Evolutionary conservation across 2,329 filamentous ascomycete genomes (phyloP).

Genomic region (Juglanconis oblonga): DNA sequence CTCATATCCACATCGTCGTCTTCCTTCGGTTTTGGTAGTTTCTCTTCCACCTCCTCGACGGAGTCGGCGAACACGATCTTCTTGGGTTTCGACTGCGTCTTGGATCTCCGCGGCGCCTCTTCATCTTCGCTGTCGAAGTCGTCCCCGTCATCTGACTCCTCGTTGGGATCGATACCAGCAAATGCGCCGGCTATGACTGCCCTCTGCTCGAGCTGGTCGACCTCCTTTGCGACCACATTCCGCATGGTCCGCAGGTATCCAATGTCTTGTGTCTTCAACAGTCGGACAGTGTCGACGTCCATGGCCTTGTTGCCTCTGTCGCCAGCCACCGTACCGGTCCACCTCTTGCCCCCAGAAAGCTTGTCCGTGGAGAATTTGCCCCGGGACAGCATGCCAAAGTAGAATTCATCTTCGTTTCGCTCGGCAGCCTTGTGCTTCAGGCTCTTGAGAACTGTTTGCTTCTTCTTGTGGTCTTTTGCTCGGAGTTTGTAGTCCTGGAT

Average conservation of each 20-base stretch:
- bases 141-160: conserved; percentile 28
- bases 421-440: conserved; percentile 61
- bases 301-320: conserved; percentile 56
- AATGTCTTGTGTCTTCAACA: conserved; percentile 68
- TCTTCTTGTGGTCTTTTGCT: conserved; percentile 64
- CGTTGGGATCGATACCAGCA: conserved; percentile 27
- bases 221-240: conserved; percentile 58
- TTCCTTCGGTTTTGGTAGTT: conserved; percentile 25
- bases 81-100: conserved; percentile 25
- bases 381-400: conserved; percentile 66
- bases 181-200: conserved; percentile 41
- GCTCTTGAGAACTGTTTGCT: conserved; percentile 57
- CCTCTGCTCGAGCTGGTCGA: conserved; percentile 52
- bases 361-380: conserved; percentile 51
- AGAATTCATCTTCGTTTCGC: conserved; percentile 71
- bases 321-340: conserved; percentile 54
- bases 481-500: conserved; percentile 61
- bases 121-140: conserved; percentile 29
- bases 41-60: conserved; percentile 29
- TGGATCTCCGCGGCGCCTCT: conserved; percentile 19
- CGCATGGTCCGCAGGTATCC: conserved; percentile 63
- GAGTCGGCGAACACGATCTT: conserved; percentile 52
- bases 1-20: conserved; percentile 28
- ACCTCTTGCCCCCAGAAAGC: conserved; percentile 45
- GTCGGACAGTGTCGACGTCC: conserved; percentile 54